A percentile compares a stretch with the other conserved stretches of the same genome.
phyloP scores from a whole-genome alignment of 345 rosid genomes.

The Brassica incana region DNA sequence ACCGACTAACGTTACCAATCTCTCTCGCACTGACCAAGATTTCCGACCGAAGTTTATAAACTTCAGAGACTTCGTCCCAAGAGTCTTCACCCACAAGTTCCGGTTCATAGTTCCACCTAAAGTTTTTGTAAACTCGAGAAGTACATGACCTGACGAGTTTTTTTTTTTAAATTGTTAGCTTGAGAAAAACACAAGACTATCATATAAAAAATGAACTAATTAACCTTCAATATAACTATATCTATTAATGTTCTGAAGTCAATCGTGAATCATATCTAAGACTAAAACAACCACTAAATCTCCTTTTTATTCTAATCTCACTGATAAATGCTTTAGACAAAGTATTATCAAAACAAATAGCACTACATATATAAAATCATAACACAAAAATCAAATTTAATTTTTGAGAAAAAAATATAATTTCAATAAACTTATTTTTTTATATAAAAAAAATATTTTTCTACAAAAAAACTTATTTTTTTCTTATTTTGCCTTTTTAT shows the following conservation, averaged over 20 bases:
- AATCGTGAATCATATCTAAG: no score
- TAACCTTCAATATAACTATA: neutral
- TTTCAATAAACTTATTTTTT: neutral
- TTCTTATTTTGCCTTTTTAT: no score
- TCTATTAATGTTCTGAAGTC: neutral
- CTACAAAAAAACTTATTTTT: no score
- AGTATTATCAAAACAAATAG: neutral
- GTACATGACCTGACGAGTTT: neutral
- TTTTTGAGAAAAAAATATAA: neutral
- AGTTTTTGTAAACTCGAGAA: conserved; percentile 30
- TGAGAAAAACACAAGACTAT: no score
- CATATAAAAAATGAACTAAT: no score
- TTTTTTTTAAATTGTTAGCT: no score
- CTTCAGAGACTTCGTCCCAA: conserved; percentile 29
- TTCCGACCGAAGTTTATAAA: conserved; percentile 44
- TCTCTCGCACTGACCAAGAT: conserved; percentile 3
- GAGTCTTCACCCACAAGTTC: conserved; percentile 14
- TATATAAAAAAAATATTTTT: no score
- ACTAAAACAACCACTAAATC: no score
- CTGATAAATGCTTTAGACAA: no score
- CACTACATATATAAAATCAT: neutral
- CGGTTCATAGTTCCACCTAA: conserved; percentile 28
- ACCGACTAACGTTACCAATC: conserved; percentile 67
- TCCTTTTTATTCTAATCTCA: no score
- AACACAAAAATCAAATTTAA: neutral